A percentile compares a stretch with the other conserved stretches of the same genome.
Evolutionary conservation across 108 stramenopile species (phyloP).

Genomic region (Cyclostephanos tholiformis): DNA sequence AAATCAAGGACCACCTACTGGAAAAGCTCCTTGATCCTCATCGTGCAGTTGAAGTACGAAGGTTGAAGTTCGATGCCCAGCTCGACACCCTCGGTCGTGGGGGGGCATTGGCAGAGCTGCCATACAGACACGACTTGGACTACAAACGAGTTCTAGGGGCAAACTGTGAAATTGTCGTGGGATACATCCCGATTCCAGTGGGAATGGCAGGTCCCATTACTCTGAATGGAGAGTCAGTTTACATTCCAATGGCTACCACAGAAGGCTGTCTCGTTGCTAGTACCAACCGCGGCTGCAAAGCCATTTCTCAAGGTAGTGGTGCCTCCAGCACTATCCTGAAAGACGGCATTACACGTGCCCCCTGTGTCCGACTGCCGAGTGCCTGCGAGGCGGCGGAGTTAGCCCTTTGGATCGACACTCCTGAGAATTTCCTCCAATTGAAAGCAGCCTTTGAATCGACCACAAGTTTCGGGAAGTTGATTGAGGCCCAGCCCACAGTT

Average conservation of each 20-base stretch:
- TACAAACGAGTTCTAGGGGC: conserved; percentile 92
- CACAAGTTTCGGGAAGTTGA: conserved; percentile 92
- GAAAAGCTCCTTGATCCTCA: conserved; percentile 90
- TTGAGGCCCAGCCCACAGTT: conserved; percentile 77
- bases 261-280: conserved; percentile 97
- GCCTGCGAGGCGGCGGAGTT: conserved; percentile 91
- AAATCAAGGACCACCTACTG: conserved; percentile 95
- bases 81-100: conserved; percentile 57
- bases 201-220: conserved; percentile 95
- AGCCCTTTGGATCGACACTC: conserved; percentile 86
- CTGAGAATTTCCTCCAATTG: conserved; percentile 79
- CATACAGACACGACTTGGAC: conserved; percentile 75
- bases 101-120: conserved; percentile 64
- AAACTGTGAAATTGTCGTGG: conserved; percentile 98
- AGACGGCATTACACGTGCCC: conserved; percentile 99
- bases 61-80: conserved; percentile 70
- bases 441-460: conserved; percentile 97
- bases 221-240: conserved; percentile 87
- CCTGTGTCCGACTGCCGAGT: conserved; percentile 85
- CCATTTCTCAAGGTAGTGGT: conserved; percentile 86
- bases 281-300: conserved; percentile 97
- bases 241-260: conserved; percentile 98
- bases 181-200: conserved; percentile 96
- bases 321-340: conserved; percentile 75
- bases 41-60: conserved; percentile 92